Evolutionary conservation across 768 basidiomycete species (phyloP), one percentile per base, ranked within the genome.

Genomic region (Boletus rufocinnamomeus): DNA sequence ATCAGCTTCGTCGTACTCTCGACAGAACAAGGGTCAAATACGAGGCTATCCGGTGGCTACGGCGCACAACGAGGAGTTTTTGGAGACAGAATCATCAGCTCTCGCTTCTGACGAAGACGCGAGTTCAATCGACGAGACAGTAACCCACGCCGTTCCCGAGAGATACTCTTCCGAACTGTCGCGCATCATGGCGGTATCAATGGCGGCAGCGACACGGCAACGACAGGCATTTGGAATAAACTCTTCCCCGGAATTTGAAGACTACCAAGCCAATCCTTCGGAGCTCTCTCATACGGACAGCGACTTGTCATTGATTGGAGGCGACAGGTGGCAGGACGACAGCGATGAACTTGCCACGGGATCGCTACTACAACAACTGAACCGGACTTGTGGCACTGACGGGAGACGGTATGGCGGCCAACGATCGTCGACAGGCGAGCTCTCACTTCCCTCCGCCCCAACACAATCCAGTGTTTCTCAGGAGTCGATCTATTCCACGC

Each of bases 171-270:
- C 72, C 25, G 71, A 72, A 27, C 35, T 72, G 10, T 66, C 68
- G 17, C 64, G 66, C 9, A 62, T 72, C 46, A 66, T 63, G 64
- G 69, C 56, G 32, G 64, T 43, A 14, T 76, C 66, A 17, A 63
- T 68, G 21, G 72, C 71, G 2, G 76, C 76, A 17, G 79, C 80
- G 34, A 77, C 77, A 44, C 75, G 77, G 16, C 80, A 83, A 61
- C 72, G 80, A 44, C 73, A 74, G 59, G 81, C 79, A n/a, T 80
- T 83, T 61, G 84, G 84, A 6, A 80, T 84, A 47, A 77, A 76
- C 6, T 72, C 78, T 3, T 81, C 82, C 4, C 72, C 74, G 10
- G 59, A 56, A 30, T 35, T 57, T 19, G 56, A 57, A 28, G 56
- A 47, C 11, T 50, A 49, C 23, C 50, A 34, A 14, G 41, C 56